A percentile compares a stretch with the other conserved stretches of the same genome.
Conservation (phyloP, 2,329 filamentous ascomycete genomes). For the Talaromyces verruculosus region DNA sequence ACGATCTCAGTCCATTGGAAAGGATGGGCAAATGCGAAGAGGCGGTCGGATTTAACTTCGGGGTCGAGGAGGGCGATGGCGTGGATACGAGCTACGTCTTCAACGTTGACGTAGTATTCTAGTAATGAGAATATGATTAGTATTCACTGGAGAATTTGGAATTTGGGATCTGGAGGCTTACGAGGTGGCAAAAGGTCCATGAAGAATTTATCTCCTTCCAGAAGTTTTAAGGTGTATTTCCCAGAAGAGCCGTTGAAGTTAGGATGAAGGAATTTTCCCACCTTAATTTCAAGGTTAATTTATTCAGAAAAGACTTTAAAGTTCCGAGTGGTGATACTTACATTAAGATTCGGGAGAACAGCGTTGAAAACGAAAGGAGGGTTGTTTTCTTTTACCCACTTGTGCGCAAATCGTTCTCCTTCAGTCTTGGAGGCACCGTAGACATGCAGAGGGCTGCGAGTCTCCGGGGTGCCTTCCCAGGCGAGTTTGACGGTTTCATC, state of each 20-base stretch:
- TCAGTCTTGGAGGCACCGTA: constrained; percentile 51
- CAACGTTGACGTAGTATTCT: constrained; percentile 48
- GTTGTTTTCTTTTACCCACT: constrained; percentile 45
- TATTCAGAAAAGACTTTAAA: background rate
- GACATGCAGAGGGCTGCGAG: constrained; percentile 26
- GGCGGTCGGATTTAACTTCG: constrained; percentile 47
- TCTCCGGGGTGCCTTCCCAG: constrained; percentile 28
- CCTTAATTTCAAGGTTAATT: background rate
- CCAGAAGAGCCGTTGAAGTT: background rate
- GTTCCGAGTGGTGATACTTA: constrained; percentile 19
- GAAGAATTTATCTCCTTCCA: background rate
- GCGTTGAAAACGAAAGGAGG: constrained; percentile 46
- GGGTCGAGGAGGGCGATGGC: constrained; percentile 52
- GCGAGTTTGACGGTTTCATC: constrained; percentile 4
- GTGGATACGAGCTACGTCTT: constrained; percentile 53
- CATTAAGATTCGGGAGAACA: constrained; percentile 34
- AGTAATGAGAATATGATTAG: background rate
- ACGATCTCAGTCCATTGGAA: constrained; percentile 40
- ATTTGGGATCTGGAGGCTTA: background rate
- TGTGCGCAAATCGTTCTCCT: constrained; percentile 48
- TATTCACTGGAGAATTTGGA: background rate
- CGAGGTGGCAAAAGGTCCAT: background rate
- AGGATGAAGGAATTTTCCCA: background rate
- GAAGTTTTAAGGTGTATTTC: background rate
- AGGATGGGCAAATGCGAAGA: constrained; percentile 53